A percentile compares a stretch with the other conserved stretches of the same genome.
Evolutionary conservation across 345 rosid genomes (phyloP).

Genomic region (Eutrema japonicum): DNA sequence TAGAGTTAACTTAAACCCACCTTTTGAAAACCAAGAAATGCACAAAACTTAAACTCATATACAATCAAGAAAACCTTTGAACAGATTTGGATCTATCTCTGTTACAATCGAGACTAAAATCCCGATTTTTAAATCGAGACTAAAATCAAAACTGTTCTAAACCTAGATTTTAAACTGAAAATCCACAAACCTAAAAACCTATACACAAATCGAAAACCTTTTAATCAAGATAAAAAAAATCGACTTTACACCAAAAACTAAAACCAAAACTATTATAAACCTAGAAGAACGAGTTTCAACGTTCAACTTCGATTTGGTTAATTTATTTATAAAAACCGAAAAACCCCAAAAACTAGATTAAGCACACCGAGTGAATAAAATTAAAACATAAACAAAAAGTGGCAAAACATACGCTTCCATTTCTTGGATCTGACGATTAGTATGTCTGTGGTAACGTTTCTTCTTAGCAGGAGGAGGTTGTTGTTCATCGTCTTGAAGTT

Average conservation of each 20-base stretch:
- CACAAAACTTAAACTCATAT: background rate
- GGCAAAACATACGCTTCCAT: slow-evolving; percentile 80
- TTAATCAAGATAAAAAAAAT: background rate
- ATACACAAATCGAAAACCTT: background rate
- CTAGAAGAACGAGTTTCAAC: background rate
- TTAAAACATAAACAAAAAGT: background rate
- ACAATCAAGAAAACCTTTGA: background rate
- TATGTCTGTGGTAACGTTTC: slow-evolving; percentile 94
- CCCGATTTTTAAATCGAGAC: background rate
- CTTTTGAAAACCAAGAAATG: background rate
- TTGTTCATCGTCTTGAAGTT: slow-evolving; percentile 48
- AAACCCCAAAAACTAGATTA: background rate
- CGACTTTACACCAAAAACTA: background rate
- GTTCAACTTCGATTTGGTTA: background rate
- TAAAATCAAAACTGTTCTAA: background rate
- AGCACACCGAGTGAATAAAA: background rate
- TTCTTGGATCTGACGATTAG: slow-evolving; percentile 92
- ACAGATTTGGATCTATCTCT: background rate
- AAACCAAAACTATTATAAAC: too few relatives aligned
- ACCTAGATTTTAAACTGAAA: background rate
- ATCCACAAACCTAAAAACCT: background rate
- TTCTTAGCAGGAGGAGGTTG: slow-evolving; percentile 62
- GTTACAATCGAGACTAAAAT: background rate
- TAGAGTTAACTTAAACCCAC: background rate
- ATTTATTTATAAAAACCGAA: background rate